These are phyloP conservation scores for Fusarium redolens DNA, from an alignment of 2,329 filamentous ascomycete species.

Conservation along the genomic window DNA sequence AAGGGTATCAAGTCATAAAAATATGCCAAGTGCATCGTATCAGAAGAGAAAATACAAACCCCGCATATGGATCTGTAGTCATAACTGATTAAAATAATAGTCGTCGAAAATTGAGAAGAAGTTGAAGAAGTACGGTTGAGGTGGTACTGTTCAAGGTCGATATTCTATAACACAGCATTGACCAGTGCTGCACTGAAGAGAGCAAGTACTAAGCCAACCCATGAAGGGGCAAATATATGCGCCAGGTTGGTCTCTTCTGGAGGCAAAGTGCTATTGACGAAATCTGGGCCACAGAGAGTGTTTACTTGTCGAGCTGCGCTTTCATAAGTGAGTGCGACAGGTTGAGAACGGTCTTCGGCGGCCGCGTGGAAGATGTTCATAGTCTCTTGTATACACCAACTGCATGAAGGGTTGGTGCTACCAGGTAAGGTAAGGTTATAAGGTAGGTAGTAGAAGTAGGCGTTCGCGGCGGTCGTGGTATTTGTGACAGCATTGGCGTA, in stretches of 20 bases:
- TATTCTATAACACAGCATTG: constrained; percentile 35
- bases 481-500: constrained; percentile 90
- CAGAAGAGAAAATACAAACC: constrained; percentile 24
- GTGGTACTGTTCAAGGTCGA: neutral
- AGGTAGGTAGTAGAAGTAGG: constrained; percentile 87
- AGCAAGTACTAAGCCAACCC: constrained; percentile 24
- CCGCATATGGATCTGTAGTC: constrained; percentile 17
- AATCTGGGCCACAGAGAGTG: constrained; percentile 67
- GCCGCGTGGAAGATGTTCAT: constrained; percentile 84
- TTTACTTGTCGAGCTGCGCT: constrained; percentile 80
- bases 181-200: constrained; percentile 30
- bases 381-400: constrained; percentile 78
- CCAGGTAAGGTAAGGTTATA: constrained; percentile 78
- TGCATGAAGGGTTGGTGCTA: constrained; percentile 78
- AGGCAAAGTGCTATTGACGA: constrained; percentile 68
- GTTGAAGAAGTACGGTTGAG: neutral
- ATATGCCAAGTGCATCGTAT: constrained; percentile 35
- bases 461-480: constrained; percentile 73
- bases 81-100: constrained; percentile 33
- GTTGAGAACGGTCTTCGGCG: constrained; percentile 72
- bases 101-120: neutral
- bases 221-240: constrained; percentile 29
- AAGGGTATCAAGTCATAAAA: constrained; percentile 46
- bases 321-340: constrained; percentile 76
- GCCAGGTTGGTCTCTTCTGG: constrained; percentile 42